These are phyloP conservation scores for Coelastrella sp. DNA, from an alignment of 139 green algal species.

Conservation along the genomic window DNA sequence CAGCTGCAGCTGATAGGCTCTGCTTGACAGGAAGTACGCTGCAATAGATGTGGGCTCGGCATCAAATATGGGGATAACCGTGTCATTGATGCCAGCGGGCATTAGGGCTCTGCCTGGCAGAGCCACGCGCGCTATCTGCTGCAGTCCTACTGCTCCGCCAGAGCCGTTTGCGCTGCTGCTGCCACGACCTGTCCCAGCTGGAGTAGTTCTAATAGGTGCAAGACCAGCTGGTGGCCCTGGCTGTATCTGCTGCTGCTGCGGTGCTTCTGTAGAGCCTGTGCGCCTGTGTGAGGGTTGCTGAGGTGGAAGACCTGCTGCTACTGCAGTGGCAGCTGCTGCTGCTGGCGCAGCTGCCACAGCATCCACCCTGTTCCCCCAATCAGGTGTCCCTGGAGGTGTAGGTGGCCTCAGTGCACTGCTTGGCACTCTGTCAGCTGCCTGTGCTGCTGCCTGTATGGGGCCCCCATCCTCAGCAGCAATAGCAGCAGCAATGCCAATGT, in stretches of 20 bases:
- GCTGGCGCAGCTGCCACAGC: background rate
- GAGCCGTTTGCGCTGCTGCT: background rate
- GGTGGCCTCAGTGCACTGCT: too few relatives aligned
- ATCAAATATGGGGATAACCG: constrained; percentile 77
- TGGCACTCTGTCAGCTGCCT: too few relatives aligned
- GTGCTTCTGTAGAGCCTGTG: background rate
- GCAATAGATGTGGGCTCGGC: constrained; percentile 87
- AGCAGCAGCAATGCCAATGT: background rate
- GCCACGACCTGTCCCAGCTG: background rate
- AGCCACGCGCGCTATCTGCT: constrained; percentile 50
- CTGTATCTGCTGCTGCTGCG: background rate
- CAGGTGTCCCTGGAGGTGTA: constrained; percentile 16
- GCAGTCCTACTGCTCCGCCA: background rate
- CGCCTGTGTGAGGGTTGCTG: too few relatives aligned
- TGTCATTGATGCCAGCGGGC: constrained; percentile 64
- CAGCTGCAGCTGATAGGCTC: constrained; percentile 75
- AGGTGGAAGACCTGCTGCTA: too few relatives aligned
- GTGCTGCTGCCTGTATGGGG: background rate
- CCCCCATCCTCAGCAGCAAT: background rate
- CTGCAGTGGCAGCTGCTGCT: background rate
- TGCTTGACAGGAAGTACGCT: constrained; percentile 82
- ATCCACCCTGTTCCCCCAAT: background rate
- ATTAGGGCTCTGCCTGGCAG: constrained; percentile 73
- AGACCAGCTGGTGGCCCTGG: constrained; percentile 3
- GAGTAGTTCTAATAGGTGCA: constrained; percentile 3